These are phyloP conservation scores for Fagopyrum tataricum DNA, from an alignment of 148 eudicot genomes.

Conservation along the genomic window DNA sequence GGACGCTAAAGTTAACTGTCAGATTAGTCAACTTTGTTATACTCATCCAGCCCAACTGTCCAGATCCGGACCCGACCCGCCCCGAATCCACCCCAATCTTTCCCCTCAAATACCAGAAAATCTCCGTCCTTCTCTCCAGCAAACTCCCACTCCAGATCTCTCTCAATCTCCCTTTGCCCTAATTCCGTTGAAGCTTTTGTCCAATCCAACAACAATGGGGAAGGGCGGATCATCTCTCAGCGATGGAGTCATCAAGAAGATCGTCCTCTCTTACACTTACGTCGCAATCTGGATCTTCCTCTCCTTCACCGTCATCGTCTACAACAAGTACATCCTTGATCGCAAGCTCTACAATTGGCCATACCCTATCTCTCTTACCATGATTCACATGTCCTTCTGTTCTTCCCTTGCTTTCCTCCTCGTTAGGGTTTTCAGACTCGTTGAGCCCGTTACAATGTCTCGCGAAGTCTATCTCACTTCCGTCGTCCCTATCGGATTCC, in stretches of 20 bases:
- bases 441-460: slow-evolving; percentile 57
- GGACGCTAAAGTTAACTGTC: background rate
- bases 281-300: slow-evolving; percentile 65
- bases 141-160: background rate
- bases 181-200: background rate
- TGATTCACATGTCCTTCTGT: slow-evolving; percentile 71
- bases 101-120: background rate
- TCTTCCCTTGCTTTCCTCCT: slow-evolving; percentile 47
- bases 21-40: background rate
- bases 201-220: slow-evolving; percentile 22
- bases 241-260: slow-evolving; percentile 51
- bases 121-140: background rate
- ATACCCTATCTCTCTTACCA: slow-evolving; percentile 61
- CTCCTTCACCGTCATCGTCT: slow-evolving; percentile 60
- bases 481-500: slow-evolving; percentile 60
- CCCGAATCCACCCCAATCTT: background rate
- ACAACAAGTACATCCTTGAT: slow-evolving; percentile 79
- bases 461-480: slow-evolving; percentile 39
- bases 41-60: too few relatives aligned
- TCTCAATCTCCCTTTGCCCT: background rate
- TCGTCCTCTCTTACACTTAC: slow-evolving; percentile 52
- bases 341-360: slow-evolving; percentile 71
- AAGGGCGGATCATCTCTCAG: slow-evolving; percentile 41
- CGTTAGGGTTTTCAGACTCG: slow-evolving; percentile 33
- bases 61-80: background rate